These are phyloP conservation scores for Neopestalotiopsis sp. DNA, from an alignment of 2,329 filamentous ascomycete species.

Conservation along the genomic window DNA sequence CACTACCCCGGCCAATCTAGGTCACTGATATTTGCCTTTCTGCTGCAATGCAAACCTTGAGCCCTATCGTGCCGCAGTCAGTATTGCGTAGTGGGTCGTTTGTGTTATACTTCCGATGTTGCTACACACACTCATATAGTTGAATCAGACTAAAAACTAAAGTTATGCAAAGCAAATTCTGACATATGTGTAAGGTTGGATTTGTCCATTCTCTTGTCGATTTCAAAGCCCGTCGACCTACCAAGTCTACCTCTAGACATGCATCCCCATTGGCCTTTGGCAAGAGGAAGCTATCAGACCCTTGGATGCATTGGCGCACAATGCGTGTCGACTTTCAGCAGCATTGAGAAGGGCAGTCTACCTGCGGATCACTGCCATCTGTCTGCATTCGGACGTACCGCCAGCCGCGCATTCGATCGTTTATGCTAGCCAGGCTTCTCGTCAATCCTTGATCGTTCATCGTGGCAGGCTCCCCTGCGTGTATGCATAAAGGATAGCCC, in stretches of 20 bases:
- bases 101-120: not conserved
- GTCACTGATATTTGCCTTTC: not conserved
- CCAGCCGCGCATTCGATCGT: not conserved
- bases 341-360: not conserved
- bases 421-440: not conserved
- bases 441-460: not conserved
- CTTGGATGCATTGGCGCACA: no score
- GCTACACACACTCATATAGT: conserved; percentile 4
- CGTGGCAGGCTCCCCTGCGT: not conserved
- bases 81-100: not conserved
- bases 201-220: not conserved
- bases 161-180: not conserved
- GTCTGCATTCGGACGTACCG: not conserved
- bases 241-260: no score
- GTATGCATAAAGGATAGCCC: conserved; percentile 6
- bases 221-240: no score
- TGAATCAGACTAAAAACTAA: conserved; percentile 1
- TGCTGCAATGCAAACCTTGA: not conserved
- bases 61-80: not conserved
- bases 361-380: not conserved
- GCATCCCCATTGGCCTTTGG: no score
- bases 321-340: not conserved
- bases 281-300: no score
- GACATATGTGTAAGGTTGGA: not conserved
- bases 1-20: no score